phyloP scores from a whole-genome alignment of 2,329 filamentous ascomycete genomes.

The Ascochyta pisi region DNA sequence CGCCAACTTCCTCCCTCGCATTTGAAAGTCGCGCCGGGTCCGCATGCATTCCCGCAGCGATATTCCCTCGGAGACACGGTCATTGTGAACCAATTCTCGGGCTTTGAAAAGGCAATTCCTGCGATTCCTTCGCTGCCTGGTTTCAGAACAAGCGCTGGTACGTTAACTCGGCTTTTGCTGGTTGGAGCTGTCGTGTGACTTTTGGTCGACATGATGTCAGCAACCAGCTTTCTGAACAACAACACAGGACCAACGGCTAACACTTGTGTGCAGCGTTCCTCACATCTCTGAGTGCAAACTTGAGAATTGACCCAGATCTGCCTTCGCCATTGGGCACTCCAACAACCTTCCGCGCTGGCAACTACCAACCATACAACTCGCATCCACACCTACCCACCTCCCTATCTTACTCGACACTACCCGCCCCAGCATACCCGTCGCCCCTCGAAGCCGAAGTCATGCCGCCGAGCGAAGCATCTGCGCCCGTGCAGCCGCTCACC shows the following conservation, averaged over 20 bases:
- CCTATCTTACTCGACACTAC: slow-evolving; percentile 54
- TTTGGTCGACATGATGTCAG: slow-evolving; percentile 13
- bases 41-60: slow-evolving; percentile 40
- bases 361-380: slow-evolving; percentile 57
- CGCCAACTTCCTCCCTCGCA: slow-evolving; percentile 45
- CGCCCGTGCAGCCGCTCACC: slow-evolving; percentile 25
- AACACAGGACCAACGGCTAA: slow-evolving; percentile 20
- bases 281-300: slow-evolving; percentile 79
- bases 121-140: slow-evolving; percentile 47
- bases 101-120: slow-evolving; percentile 47
- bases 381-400: slow-evolving; percentile 62
- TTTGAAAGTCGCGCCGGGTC: slow-evolving; percentile 41
- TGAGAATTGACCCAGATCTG: slow-evolving; percentile 68
- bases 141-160: slow-evolving; percentile 49
- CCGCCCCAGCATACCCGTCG: slow-evolving; percentile 45
- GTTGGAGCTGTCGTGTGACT: slow-evolving; percentile 29
- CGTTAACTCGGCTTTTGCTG: slow-evolving; percentile 29
- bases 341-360: slow-evolving; percentile 58
- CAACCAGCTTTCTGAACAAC: slow-evolving; percentile 1
- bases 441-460: slow-evolving; percentile 47
- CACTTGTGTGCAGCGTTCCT: slow-evolving; percentile 70
- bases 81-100: slow-evolving; percentile 43
- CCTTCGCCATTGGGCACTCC: slow-evolving; percentile 70
- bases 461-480: slow-evolving; percentile 42
- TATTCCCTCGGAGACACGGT: slow-evolving; percentile 38